These are phyloP conservation scores for Metschnikowia henanensis DNA, from an alignment of 805 yeast genomes.

Conservation along the genomic window DNA sequence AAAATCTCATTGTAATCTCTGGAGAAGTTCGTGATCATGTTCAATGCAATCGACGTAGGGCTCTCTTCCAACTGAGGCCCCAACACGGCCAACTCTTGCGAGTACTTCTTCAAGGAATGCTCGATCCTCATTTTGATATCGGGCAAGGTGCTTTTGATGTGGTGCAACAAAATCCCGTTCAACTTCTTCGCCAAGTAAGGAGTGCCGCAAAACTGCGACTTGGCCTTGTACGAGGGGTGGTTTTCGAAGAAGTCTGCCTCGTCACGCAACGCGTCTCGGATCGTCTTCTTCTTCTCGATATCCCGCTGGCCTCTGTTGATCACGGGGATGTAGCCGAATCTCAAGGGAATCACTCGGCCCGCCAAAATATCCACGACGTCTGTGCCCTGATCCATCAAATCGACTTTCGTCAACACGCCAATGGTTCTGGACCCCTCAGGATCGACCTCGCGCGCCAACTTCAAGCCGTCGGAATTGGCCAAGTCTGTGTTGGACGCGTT, in stretches of 20 bases:
- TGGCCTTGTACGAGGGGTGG: constrained; percentile 88
- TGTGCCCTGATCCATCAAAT: constrained; percentile 97
- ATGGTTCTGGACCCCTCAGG: constrained; percentile 95
- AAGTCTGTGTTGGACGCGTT: constrained; percentile 87
- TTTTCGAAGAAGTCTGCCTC: constrained; percentile 81
- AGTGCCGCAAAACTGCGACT: constrained; percentile 98
- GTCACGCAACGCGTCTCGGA: constrained; percentile 80
- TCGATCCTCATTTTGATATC: constrained; percentile 92
- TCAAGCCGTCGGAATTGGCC: constrained; percentile 95
- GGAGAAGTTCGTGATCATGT: constrained; percentile 88
- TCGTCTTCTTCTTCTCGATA: constrained; percentile 84
- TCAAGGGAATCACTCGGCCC: constrained; percentile 91
- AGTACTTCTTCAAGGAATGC: constrained; percentile 75
- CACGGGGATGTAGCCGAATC: constrained; percentile 96
- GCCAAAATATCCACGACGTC: constrained; percentile 95
- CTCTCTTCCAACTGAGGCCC: constrained; percentile 91
- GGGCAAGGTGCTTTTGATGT: constrained; percentile 67
- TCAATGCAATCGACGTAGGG: constrained; percentile 85
- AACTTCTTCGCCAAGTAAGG: constrained; percentile 93
- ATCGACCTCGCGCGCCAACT: constrained; percentile 96
- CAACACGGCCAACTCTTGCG: constrained; percentile 66
- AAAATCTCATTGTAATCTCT: constrained; percentile 89
- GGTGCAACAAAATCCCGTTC: constrained; percentile 83
- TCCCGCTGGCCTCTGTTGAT: constrained; percentile 93
- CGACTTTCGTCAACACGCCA: constrained; percentile 95